Conservation (phyloP, 1,284 basidiomycete genomes). For the Sutorius eximius region DNA sequence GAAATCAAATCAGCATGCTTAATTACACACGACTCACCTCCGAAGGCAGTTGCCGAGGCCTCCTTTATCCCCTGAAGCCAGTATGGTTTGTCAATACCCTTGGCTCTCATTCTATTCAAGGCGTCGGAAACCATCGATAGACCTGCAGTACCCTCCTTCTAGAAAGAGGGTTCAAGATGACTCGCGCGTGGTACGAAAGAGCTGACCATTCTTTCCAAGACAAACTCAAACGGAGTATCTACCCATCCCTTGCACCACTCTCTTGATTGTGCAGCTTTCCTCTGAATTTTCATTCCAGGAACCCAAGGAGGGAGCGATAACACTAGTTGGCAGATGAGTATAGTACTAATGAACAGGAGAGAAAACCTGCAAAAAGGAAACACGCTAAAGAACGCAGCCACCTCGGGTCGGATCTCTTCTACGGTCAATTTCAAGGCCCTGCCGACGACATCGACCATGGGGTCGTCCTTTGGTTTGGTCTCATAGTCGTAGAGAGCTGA, state of each 20-base stretch:
- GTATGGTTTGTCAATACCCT: neutral
- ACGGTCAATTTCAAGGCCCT: constrained; percentile 18
- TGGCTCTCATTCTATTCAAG: constrained; percentile 3
- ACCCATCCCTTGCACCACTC: constrained; percentile 20
- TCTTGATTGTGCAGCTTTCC: constrained; percentile 17
- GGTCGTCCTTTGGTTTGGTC: constrained; percentile 12
- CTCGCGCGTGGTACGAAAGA: neutral
- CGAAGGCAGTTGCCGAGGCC: constrained; percentile 19
- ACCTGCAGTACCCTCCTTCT: constrained; percentile 16
- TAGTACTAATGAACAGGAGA: neutral
- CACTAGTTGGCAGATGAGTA: constrained; percentile 15
- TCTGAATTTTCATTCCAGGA: constrained; percentile 19
- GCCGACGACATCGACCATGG: constrained; percentile 16
- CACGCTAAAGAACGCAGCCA: constrained; percentile 16
- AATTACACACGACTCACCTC: constrained; percentile 4
- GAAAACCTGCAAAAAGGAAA: constrained; percentile 14
- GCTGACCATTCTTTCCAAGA: constrained; percentile 16
- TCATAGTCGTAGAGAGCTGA: constrained; percentile 26
- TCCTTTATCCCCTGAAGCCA: constrained; percentile 18
- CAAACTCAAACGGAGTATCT: constrained; percentile 23
- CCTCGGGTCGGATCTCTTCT: constrained; percentile 21
- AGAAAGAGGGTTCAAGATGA: neutral
- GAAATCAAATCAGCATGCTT: neutral
- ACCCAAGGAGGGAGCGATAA: constrained; percentile 19
- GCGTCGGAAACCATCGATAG: constrained; percentile 20